A percentile compares a stretch with the other conserved stretches of the same genome.
phyloP scores from a whole-genome alignment of 2,329 filamentous ascomycete genomes.

The Arthrobotrys sphaeroides region DNA sequence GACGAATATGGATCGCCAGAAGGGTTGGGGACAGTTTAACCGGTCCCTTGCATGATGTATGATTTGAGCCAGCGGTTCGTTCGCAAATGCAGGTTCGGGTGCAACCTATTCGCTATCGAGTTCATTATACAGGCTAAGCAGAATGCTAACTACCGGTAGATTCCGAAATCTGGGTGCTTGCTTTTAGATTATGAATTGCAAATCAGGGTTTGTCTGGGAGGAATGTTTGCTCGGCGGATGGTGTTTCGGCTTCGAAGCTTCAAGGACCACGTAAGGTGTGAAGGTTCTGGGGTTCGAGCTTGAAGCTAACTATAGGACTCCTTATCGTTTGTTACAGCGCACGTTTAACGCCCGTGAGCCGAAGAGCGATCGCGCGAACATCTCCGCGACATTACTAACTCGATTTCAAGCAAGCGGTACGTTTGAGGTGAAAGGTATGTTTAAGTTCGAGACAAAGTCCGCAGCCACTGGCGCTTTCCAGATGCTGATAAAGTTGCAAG shows the following conservation, averaged over 20 bases:
- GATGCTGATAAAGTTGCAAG: not conserved
- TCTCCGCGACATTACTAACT: not conserved
- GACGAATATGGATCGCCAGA: slow-evolving; percentile 13
- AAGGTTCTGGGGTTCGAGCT: not conserved
- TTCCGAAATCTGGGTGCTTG: not conserved
- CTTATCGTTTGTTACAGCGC: not conserved
- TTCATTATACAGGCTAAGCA: not conserved
- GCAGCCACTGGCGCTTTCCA: not conserved
- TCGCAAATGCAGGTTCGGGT: slow-evolving; percentile 11
- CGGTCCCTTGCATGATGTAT: slow-evolving; percentile 16
- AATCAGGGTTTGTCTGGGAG: not conserved
- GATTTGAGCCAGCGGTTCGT: not conserved
- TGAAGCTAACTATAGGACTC: not conserved
- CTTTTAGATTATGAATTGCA: not conserved
- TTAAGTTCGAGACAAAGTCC: not conserved
- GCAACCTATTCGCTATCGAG: not conserved
- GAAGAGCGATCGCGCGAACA: not conserved
- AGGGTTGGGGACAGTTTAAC: slow-evolving; percentile 4
- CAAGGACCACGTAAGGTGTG: not conserved
- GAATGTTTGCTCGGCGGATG: not conserved
- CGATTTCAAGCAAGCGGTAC: not conserved
- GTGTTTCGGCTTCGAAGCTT: not conserved
- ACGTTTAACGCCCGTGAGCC: not conserved
- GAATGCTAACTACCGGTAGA: not conserved
- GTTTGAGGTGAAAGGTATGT: not conserved